Evolutionary conservation across 495 filamentous ascomycete species (phyloP), one percentile per base, ranked within the genome.

Genomic region (Annulohypoxylon stygium): DNA sequence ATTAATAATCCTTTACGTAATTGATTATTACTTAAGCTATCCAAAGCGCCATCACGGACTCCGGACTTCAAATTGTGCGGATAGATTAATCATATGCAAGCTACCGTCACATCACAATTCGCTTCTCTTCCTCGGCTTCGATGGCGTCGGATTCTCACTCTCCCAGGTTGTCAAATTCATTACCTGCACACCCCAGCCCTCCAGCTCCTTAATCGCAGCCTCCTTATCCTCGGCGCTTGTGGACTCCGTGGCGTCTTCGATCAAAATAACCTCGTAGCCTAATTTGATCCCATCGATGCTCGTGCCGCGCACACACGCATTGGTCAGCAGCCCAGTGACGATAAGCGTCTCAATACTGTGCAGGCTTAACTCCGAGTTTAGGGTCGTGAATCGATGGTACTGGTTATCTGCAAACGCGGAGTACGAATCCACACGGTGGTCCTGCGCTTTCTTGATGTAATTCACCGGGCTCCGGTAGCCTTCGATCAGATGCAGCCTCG

Each of bases 381-480:
- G 66, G 16, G 78, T 79, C 41, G 76, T 79, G 57, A 79, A 79
- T 1, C 76, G 70, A 34, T 76, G 76, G 47, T 79, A 77, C 67
- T 79, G 78, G 54, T 79, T 79, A 50, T 79, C 78, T 1, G 76
- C 78, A 39, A 79, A 79, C 0, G 78, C 78, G 4, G 75, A 77
- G 53, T 78, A 78, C 23, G 75, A 75, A 61, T 78, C 76, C 4
- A 78, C 71, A 1, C 70, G 57, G 67, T 79, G 78, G 57, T 79
- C 72, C 48, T 79, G 78, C 34, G 78, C 78, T 18, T 79, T 79
- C 71, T 79, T 78, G 61, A 78, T 75, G 69, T 79, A 79, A 43
- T 77, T 69, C 7, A 79, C 78, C 1, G 73, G 70, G 5, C 65
- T 65, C 3, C 34, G 43, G 59, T 75, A 79, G 1, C 78, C 78